Evolutionary conservation across 192 early-diverging fungal genomes (phyloP).

Genomic region (Backusella sp.): DNA sequence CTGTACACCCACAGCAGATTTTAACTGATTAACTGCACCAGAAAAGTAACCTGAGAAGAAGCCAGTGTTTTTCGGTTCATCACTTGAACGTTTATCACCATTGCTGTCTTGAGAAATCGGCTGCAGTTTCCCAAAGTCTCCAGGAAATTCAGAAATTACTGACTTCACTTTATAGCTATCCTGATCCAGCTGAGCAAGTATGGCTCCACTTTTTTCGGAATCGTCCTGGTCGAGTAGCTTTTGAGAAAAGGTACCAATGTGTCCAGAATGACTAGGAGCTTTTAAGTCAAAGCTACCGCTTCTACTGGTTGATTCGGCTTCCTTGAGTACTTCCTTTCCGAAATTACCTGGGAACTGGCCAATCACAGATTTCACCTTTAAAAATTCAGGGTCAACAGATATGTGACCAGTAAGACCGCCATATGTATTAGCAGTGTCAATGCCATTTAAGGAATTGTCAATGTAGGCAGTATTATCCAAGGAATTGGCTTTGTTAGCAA

Average conservation of each 20-base stretch:
- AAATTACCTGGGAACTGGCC: neutral
- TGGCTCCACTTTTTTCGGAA: neutral
- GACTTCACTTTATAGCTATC: neutral
- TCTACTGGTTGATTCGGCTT: neutral
- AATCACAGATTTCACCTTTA: neutral
- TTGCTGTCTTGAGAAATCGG: neutral
- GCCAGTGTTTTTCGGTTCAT: neutral
- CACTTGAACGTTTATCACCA: neutral
- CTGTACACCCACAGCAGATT: neutral
- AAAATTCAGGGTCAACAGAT: neutral
- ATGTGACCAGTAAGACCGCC: neutral
- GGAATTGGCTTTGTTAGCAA: neutral
- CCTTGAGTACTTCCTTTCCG: neutral
- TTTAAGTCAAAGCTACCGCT: neutral
- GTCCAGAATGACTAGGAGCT: neutral
- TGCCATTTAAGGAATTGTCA: neutral
- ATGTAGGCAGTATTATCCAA: neutral
- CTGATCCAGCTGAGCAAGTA: neutral
- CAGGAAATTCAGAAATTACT: neutral
- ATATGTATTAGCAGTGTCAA: neutral
- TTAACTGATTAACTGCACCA: neutral
- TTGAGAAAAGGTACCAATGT: neutral
- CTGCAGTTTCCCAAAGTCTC: neutral
- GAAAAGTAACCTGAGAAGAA: neutral
- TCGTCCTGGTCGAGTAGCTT: neutral